phyloP scores from a whole-genome alignment of 2,329 filamentous ascomycete species.

The Harringtonia lauricola region DNA sequence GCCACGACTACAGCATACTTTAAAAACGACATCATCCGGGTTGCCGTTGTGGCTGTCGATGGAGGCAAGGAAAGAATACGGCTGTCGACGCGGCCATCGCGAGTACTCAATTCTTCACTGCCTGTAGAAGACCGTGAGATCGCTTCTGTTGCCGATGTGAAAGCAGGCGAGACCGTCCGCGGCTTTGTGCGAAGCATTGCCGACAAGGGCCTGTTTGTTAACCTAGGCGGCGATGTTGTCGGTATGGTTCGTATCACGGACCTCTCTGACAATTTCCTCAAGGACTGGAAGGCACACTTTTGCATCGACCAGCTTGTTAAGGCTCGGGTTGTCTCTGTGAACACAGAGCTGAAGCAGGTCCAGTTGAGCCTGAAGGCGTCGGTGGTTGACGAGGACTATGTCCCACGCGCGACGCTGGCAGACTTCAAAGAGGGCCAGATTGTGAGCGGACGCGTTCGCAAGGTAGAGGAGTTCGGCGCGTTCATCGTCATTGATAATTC shows the following conservation, averaged over 20 bases:
- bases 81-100: constrained; percentile 76
- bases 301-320: constrained; percentile 83
- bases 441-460: constrained; percentile 81
- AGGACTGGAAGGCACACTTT: constrained; percentile 90
- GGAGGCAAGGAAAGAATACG: constrained; percentile 71
- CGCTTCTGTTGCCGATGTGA: constrained; percentile 56
- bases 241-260: constrained; percentile 79
- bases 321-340: constrained; percentile 68
- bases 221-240: constrained; percentile 69
- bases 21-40: constrained; percentile 78
- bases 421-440: constrained; percentile 71
- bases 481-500: constrained; percentile 88
- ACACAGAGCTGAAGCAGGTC: constrained; percentile 57
- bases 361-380: constrained; percentile 85
- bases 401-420: constrained; percentile 59
- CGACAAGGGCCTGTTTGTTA: constrained; percentile 81
- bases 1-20: constrained; percentile 64
- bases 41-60: constrained; percentile 76
- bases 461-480: constrained; percentile 89
- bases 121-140: constrained; percentile 75
- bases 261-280: constrained; percentile 81
- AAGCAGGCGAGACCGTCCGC: constrained; percentile 67
- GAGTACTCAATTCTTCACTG: constrained; percentile 76
- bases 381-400: constrained; percentile 62
- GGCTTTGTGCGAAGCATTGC: constrained; percentile 88